Evolutionary conservation across 1,139 yeast species (phyloP), one percentile per base, ranked within the genome.

Genomic region (Scheffersomyces titani): DNA sequence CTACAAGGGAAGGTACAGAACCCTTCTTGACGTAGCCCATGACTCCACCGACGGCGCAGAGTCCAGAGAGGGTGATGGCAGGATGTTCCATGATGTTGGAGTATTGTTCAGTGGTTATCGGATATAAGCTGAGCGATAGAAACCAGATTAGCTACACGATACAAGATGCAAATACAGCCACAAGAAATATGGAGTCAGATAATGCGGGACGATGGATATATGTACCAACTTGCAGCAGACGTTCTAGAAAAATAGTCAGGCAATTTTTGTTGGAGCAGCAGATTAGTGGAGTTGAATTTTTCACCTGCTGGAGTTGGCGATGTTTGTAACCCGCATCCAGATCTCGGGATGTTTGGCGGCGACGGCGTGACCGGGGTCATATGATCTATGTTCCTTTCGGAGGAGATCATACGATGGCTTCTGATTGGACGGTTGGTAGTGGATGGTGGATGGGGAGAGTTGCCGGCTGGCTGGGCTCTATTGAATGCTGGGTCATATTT

Each of bases 1-100:
- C 97, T 51, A 87, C 74, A 56, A 92, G 79, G 0, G 97, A 92
- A 21, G 97, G 96, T 46, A 88, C 66, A 2, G 97, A 90, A 18
- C 88, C 84, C 67, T 89, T 89, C 63, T 90, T 89, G 78, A 81
- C 69, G 71, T 77, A 90, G 49, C 96, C 96, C 73, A 87, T 83
- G 49, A 85, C 61, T 51, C 96, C 97, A 55, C 97, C 96, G 58
- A 84, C 73, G 59, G 89, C 82, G 67, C 91, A 82, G 59, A 90
- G 81, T n/a, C 88, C 92, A 44, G 93, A 85, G 66, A 90, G 80
- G 24, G 94, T 86, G 65, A 79, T 86, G 55, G 93, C 86, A 59
- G 94, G 96, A 71, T 90, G 94, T 76, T 89, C 96, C 93, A 79
- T 78, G 53, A 54, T 51, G 50, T 22, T 47, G 21, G 20, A 44